These are phyloP conservation scores for Coemansia sp. DNA, from an alignment of 192 early-diverging fungal genomes.

Conservation along the genomic window DNA sequence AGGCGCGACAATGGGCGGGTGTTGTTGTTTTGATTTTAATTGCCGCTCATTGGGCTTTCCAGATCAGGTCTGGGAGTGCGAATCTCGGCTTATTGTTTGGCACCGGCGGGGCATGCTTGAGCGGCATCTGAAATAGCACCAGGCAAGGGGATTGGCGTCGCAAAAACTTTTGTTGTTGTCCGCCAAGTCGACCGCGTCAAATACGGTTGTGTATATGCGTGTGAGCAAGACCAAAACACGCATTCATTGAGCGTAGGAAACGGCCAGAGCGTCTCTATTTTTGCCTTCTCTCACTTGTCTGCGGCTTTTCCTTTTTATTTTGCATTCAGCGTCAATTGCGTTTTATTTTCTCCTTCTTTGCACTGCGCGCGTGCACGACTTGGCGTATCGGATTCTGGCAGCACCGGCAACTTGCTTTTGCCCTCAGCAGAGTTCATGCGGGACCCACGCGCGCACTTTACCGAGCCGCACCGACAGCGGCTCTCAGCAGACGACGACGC, in stretches of 20 bases:
- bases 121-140: conserved; percentile 9
- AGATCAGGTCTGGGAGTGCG: conserved; percentile 12
- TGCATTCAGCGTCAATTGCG: conserved; percentile 3
- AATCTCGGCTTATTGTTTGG: conserved; percentile 6
- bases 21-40: conserved; percentile 6
- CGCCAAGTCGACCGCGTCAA: neutral
- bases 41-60: conserved; percentile 3
- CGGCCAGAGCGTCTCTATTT: neutral
- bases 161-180: conserved; percentile 10
- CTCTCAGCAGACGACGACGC: conserved; percentile 4
- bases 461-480: conserved; percentile 31
- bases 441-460: conserved; percentile 29
- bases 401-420: neutral
- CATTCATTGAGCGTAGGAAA: neutral
- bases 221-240: neutral
- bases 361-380: neutral
- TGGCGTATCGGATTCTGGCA: neutral
- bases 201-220: neutral
- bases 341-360: conserved; percentile 1
- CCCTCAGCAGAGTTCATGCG: conserved; percentile 14
- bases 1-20: conserved; percentile 5
- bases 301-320: conserved; percentile 7
- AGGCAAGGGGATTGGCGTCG: neutral
- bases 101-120: neutral
- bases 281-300: neutral